Evolutionary conservation across 192 early-diverging fungal species (phyloP).

Genomic region (Mortierella claussenii): DNA sequence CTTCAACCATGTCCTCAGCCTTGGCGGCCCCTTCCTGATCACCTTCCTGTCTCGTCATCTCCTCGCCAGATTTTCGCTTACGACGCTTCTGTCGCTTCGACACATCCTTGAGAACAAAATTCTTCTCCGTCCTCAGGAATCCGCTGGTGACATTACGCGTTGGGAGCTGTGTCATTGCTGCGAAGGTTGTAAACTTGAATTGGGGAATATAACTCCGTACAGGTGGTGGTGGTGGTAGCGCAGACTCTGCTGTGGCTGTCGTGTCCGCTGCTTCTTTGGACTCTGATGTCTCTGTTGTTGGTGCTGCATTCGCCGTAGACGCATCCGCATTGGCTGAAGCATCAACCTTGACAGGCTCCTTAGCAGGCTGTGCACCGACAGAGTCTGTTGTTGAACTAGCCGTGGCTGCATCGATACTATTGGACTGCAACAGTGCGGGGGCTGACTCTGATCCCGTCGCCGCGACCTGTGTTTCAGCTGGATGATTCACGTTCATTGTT

Average conservation of each 20-base stretch:
- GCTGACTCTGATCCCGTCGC: too few species aligned
- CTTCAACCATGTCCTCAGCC: slow-evolving; percentile 3
- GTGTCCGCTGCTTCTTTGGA: too few species aligned
- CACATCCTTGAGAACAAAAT: slow-evolving; percentile 56
- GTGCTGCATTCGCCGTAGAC: neutral
- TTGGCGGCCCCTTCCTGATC: slow-evolving; percentile 6
- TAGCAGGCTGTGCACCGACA: too few species aligned
- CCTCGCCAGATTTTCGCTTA: slow-evolving; percentile 21
- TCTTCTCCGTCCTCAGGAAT: slow-evolving; percentile 58
- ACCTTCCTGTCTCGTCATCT: slow-evolving; percentile 24
- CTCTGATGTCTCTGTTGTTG: neutral
- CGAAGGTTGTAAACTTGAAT: slow-evolving; percentile 64
- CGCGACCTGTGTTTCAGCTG: too few species aligned
- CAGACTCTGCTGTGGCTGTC: too few species aligned
- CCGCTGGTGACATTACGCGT: slow-evolving; percentile 61
- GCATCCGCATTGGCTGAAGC: neutral
- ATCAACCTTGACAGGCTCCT: neutral
- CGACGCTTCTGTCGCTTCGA: slow-evolving; percentile 15
- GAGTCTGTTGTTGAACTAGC: too few species aligned
- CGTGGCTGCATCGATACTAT: too few species aligned
- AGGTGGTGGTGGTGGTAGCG: slow-evolving; percentile 2
- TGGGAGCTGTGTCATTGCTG: slow-evolving; percentile 58
- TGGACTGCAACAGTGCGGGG: too few species aligned
- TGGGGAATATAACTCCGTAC: slow-evolving; percentile 42
- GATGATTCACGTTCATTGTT: too few species aligned